phyloP scores from a whole-genome alignment of 2,329 filamentous ascomycete genomes.

The Microascus cirrosus region DNA sequence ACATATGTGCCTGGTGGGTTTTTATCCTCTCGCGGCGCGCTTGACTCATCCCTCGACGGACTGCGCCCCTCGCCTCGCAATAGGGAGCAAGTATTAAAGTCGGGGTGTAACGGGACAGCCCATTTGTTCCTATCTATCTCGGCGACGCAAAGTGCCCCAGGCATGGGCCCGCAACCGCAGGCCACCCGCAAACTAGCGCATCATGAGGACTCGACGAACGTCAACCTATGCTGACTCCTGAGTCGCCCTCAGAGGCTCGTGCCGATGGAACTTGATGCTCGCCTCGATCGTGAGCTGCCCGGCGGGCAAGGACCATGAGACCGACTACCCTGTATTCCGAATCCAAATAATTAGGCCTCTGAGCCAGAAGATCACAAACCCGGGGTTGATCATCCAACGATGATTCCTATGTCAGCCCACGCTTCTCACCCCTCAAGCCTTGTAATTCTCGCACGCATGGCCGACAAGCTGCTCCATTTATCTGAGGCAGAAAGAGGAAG shows the following conservation, averaged over 20 bases:
- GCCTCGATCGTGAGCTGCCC: background rate
- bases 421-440: background rate
- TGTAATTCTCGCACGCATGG: background rate
- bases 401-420: background rate
- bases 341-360: background rate
- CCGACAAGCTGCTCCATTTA: background rate
- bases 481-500: too few species aligned
- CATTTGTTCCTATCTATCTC: too few species aligned
- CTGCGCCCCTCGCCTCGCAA: too few species aligned
- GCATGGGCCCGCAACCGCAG: too few species aligned
- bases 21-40: too few species aligned
- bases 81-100: too few species aligned
- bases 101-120: too few species aligned
- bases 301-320: background rate
- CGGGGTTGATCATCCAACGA: background rate
- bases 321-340: background rate
- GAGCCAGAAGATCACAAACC: background rate
- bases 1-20: too few species aligned
- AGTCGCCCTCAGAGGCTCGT: background rate
- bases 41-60: too few species aligned
- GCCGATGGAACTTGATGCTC: background rate
- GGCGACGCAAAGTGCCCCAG: too few species aligned
- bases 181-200: too few species aligned
- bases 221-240: background rate
- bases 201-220: too few species aligned